Conservation (phyloP, 2,329 filamentous ascomycete genomes). For the Immersiporthe knoxdaviesiana region DNA sequence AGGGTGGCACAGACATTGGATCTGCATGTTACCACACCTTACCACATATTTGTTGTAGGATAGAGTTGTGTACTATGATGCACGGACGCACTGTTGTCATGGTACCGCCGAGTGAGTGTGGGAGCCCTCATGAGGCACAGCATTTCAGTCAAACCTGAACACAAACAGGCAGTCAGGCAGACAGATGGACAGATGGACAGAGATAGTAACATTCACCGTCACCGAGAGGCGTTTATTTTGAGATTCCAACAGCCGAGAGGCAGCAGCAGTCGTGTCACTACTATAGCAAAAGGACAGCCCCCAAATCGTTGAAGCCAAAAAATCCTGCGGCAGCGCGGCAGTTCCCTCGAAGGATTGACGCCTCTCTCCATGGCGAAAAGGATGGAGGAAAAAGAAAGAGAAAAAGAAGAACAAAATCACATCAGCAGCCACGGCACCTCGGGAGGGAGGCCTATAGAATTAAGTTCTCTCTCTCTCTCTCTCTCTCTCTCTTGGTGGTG, state of each 20-base stretch:
- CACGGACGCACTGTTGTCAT: no score
- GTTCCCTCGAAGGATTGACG: constrained; percentile 1
- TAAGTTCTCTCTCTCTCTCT: no score
- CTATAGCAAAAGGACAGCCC: background rate
- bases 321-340: background rate
- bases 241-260: background rate
- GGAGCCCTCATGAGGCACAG: background rate
- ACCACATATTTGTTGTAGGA: background rate
- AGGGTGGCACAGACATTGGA: background rate
- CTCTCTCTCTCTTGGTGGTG: background rate
- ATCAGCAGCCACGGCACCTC: background rate
- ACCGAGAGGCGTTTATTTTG: background rate
- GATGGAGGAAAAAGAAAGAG: no score
- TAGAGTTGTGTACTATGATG: no score
- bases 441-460: background rate
- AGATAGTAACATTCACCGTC: background rate
- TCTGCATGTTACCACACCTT: background rate
- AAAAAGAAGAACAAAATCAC: background rate
- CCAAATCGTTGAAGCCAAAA: background rate
- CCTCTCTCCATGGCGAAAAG: background rate
- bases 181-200: background rate
- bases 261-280: background rate
- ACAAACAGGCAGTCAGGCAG: background rate
- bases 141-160: no score
- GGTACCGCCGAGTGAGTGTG: background rate